phyloP scores from a whole-genome alignment of 1,139 yeast species.

The Hyphopichia khmerensis region DNA sequence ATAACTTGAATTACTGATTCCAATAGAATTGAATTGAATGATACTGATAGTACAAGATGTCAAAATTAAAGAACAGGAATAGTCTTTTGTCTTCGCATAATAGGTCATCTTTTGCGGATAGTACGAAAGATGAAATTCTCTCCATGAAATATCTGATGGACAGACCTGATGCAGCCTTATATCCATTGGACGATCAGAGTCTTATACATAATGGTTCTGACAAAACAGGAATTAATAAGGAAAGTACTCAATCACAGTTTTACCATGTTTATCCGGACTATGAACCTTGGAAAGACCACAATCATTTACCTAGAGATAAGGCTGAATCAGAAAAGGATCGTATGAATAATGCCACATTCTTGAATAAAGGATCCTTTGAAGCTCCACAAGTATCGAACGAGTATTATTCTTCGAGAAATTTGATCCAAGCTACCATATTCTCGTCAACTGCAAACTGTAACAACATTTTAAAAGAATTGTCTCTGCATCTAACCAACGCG shows the following conservation, averaged over 20 bases:
- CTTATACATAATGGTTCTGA: constrained; percentile 6
- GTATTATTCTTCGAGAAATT: constrained; percentile 52
- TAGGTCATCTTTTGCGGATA: constrained; percentile 21
- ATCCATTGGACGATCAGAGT: constrained; percentile 31
- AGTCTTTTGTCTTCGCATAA: constrained; percentile 32
- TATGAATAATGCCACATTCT: constrained; percentile 30
- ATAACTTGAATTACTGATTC: too few relatives aligned
- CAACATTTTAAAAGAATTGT: constrained; percentile 38
- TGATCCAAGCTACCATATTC: constrained; percentile 44
- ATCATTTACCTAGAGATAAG: constrained; percentile 41
- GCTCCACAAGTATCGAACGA: constrained; percentile 59
- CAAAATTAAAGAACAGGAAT: constrained; percentile 36
- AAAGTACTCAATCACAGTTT: constrained; percentile 3
- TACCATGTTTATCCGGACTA: constrained; percentile 65
- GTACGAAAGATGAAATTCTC: constrained; percentile 34
- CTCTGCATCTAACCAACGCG: constrained; percentile 59
- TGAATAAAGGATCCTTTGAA: constrained; percentile 48
- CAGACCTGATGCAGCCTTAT: constrained; percentile 33
- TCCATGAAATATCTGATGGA: constrained; percentile 38
- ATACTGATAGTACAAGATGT: constrained; percentile 19
- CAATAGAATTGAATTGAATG: background rate
- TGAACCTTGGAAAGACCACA: constrained; percentile 70
- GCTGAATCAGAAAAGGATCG: constrained; percentile 23
- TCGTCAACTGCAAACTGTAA: constrained; percentile 39
- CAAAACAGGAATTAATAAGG: background rate